Evolutionary conservation across 805 yeast genomes (phyloP).

Genomic region (Pichia paraexigua): DNA sequence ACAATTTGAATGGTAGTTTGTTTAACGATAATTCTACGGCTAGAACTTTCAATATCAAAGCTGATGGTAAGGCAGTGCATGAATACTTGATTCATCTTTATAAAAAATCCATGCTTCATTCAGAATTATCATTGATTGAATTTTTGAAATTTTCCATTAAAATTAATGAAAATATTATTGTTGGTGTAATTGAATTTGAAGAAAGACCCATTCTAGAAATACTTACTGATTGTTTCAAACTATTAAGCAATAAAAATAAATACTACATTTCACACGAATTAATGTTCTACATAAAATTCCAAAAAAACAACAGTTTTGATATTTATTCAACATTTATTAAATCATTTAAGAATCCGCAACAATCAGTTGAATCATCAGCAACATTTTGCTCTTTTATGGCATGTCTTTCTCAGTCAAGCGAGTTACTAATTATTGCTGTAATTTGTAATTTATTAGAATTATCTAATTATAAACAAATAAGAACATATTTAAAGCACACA

Average conservation of each 20-base stretch:
- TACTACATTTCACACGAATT: not conserved
- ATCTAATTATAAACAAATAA: slow-evolving; percentile 26
- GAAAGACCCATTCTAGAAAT: slow-evolving; percentile 7
- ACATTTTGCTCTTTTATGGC: slow-evolving; percentile 33
- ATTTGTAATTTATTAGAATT: slow-evolving; percentile 37
- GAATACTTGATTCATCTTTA: slow-evolving; percentile 37
- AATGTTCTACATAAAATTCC: not conserved
- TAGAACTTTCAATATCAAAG: slow-evolving; percentile 4
- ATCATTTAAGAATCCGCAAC: slow-evolving; percentile 30
- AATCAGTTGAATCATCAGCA: slow-evolving; percentile 31
- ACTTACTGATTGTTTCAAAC: not conserved
- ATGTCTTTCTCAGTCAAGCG: slow-evolving; percentile 25
- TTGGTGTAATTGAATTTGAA: not conserved
- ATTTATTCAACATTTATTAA: slow-evolving; percentile 27
- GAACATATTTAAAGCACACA: slow-evolving; percentile 25
- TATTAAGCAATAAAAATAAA: slow-evolving; percentile 5
- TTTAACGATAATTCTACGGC: not conserved
- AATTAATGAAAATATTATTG: not conserved
- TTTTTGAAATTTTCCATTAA: slow-evolving; percentile 29
- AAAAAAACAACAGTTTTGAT: slow-evolving; percentile 15
- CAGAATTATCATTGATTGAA: slow-evolving; percentile 28
- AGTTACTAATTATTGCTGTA: slow-evolving; percentile 27
- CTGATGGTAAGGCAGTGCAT: slow-evolving; percentile 42
- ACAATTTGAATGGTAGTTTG: slow-evolving; percentile 16
- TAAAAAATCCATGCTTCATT: slow-evolving; percentile 33